phyloP scores from a whole-genome alignment of 805 yeast genomes.

The Vanderwaltozyma yarrowii region DNA sequence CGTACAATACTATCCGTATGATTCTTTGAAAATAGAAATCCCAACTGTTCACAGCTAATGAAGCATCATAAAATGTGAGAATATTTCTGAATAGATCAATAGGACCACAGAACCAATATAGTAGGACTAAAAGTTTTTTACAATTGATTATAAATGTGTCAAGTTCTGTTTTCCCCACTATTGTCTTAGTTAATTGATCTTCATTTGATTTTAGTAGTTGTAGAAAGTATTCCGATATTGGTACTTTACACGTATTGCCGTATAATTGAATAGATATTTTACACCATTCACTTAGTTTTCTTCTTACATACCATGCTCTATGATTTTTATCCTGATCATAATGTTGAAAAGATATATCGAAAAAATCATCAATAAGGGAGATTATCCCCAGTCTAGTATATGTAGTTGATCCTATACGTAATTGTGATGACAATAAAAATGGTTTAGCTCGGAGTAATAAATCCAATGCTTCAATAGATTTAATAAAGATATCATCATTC shows the following conservation, averaged over 20 bases:
- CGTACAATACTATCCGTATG: conserved; percentile 17
- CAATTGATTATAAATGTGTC: conserved; percentile 5
- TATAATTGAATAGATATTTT: conserved; percentile 6
- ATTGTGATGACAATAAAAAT: conserved; percentile 5
- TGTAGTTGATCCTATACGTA: background rate
- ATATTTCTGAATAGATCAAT: conserved; percentile 9
- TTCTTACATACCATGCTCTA: conserved; percentile 21
- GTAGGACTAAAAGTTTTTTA: conserved; percentile 12
- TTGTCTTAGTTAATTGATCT: conserved; percentile 5
- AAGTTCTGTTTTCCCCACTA: conserved; percentile 7
- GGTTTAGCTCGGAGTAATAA: conserved; percentile 17
- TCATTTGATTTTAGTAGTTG: conserved; percentile 6
- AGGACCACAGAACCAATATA: conserved; percentile 17
- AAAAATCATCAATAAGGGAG: conserved; percentile 9
- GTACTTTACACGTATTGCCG: conserved; percentile 4
- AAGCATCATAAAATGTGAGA: conserved; percentile 10
- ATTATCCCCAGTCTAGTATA: conserved; percentile 9
- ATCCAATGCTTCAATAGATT: conserved; percentile 22
- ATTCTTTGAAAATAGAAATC: conserved; percentile 18
- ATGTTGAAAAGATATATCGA: conserved; percentile 10
- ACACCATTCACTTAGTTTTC: conserved; percentile 21
- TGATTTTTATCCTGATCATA: conserved; percentile 5
- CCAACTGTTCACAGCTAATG: conserved; percentile 15
- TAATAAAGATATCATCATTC: conserved; percentile 18
- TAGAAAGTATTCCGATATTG: conserved; percentile 4